Percentiles rank a stretch among this genome's conserved stretches.
Evolutionary conservation across 1,284 basidiomycete genomes (phyloP).

Genomic region (Fomes fomentarius): DNA sequence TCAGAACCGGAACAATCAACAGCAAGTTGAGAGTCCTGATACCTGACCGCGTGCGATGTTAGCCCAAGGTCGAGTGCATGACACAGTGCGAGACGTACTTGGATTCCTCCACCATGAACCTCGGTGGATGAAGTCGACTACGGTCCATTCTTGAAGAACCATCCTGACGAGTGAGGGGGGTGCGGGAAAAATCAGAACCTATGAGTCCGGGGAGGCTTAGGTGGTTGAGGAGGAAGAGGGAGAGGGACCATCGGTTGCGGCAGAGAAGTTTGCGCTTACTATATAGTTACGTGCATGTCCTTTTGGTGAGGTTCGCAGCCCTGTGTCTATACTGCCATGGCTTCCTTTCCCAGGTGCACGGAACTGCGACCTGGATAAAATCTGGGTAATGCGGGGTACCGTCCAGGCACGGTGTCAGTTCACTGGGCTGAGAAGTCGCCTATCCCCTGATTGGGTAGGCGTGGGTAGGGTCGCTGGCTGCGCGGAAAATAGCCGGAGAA

Average conservation of each 20-base stretch:
- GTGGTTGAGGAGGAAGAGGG: slow-evolving; percentile 7
- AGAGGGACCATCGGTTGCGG: slow-evolving; percentile 17
- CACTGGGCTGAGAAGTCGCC: no score
- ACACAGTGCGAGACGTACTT: slow-evolving; percentile 39
- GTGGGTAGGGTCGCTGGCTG: slow-evolving; percentile 5
- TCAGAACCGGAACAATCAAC: slow-evolving; percentile 60
- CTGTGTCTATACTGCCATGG: background rate
- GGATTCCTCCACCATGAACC: slow-evolving; percentile 66
- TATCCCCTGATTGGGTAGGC: no score
- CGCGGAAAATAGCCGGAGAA: slow-evolving; percentile 22
- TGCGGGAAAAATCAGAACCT: slow-evolving; percentile 2
- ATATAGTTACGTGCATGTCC: slow-evolving; percentile 16
- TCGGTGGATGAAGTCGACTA: slow-evolving; percentile 58
- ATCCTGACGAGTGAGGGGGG: slow-evolving; percentile 17
- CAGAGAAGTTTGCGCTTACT: slow-evolving; percentile 5
- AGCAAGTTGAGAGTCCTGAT: slow-evolving; percentile 63
- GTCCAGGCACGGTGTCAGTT: slow-evolving; percentile 13
- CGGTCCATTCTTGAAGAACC: slow-evolving; percentile 50
- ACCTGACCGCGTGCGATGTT: slow-evolving; percentile 38
- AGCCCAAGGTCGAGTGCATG: background rate
- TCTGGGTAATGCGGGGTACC: slow-evolving; percentile 32
- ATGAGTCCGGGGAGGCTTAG: slow-evolving; percentile 2
- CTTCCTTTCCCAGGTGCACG: slow-evolving; percentile 12
- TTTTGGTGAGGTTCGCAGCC: slow-evolving; percentile 1
- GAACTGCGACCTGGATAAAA: slow-evolving; percentile 21